Percentiles rank a stretch among this genome's conserved stretches.
phyloP scores from a whole-genome alignment of 2,329 filamentous ascomycete genomes.

The Ilyonectria destructans region DNA sequence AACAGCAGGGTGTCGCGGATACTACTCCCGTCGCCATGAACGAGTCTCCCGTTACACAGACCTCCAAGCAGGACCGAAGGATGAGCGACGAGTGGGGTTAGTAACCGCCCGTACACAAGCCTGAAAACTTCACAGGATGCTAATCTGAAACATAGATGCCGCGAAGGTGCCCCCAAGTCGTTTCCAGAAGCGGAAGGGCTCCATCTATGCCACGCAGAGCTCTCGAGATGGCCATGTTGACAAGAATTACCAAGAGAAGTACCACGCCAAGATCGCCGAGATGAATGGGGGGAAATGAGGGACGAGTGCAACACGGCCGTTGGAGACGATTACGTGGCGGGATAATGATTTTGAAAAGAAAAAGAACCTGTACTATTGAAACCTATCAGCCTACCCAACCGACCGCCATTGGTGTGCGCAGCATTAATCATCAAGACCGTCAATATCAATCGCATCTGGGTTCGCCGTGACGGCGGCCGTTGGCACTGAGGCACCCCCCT shows the following conservation, averaged over 20 bases:
- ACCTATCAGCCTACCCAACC: conserved; percentile 38
- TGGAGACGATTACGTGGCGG: conserved; percentile 10
- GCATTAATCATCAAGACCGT: conserved; percentile 77
- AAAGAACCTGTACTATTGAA: conserved; percentile 43
- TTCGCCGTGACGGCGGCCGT: conserved; percentile 73
- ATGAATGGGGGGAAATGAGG: conserved; percentile 61
- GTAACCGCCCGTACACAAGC: conserved; percentile 35
- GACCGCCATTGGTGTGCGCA: conserved; percentile 24
- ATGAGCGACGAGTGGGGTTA: conserved; percentile 67
- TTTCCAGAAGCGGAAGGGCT: conserved; percentile 80
- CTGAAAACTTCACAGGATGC: neutral
- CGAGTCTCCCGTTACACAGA: conserved; percentile 50
- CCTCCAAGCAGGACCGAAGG: conserved; percentile 53
- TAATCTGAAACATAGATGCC: conserved; percentile 64
- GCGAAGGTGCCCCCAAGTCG: conserved; percentile 78
- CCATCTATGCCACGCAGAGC: conserved; percentile 77
- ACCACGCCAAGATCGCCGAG: conserved; percentile 73
- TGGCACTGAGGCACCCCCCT: conserved; percentile 64
- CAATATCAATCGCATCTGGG: conserved; percentile 88
- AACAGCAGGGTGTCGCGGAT: conserved; percentile 45
- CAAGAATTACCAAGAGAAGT: conserved; percentile 72
- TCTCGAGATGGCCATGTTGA: conserved; percentile 78
- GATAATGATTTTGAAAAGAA: conserved; percentile 32
- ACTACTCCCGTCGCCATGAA: conserved; percentile 44
- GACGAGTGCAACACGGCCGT: neutral